A percentile compares a stretch with the other conserved stretches of the same genome.
phyloP scores from a whole-genome alignment of 2,329 filamentous ascomycete genomes.

The Hypoxylon sp. region DNA sequence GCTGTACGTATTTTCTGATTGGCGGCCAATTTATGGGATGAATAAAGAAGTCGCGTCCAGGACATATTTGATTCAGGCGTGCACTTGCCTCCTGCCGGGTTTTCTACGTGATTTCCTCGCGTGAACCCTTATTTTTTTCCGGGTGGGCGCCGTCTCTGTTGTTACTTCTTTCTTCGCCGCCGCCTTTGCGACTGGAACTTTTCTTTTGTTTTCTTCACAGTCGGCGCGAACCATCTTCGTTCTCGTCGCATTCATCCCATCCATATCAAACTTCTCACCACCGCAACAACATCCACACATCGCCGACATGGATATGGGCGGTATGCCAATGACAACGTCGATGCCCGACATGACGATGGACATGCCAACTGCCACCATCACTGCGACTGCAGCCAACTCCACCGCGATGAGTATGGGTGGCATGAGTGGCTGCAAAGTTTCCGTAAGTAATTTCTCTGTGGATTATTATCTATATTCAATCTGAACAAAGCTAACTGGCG shows the following conservation, averaged over 20 bases:
- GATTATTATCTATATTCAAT: constrained; percentile 19
- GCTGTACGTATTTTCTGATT: not conserved
- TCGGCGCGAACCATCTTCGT: not conserved
- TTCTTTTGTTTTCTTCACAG: constrained; percentile 7
- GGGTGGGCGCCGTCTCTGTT: not conserved
- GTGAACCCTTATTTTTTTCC: not conserved
- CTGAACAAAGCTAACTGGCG: constrained; percentile 18
- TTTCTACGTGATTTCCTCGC: not conserved
- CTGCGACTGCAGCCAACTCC: constrained; percentile 8
- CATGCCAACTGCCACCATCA: constrained; percentile 41
- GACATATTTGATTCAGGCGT: not conserved
- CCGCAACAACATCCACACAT: not conserved
- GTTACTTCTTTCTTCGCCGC: not conserved
- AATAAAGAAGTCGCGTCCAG: constrained; percentile 2
- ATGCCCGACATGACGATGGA: constrained; percentile 23
- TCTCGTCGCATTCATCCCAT: not conserved
- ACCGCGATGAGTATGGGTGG: constrained; percentile 36
- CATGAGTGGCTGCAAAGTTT: constrained; percentile 59
- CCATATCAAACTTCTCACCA: constrained; percentile 2
- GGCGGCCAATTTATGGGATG: not conserved
- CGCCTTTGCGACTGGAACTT: not conserved
- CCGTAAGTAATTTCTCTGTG: constrained; percentile 53
- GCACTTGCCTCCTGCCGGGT: not conserved
- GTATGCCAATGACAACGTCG: constrained; percentile 9
- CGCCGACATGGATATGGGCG: constrained; percentile 14